Evolutionary conservation across 208 protist species (phyloP), one percentile per base, ranked within the genome.

Genomic region (Crithidia brevicula): DNA sequence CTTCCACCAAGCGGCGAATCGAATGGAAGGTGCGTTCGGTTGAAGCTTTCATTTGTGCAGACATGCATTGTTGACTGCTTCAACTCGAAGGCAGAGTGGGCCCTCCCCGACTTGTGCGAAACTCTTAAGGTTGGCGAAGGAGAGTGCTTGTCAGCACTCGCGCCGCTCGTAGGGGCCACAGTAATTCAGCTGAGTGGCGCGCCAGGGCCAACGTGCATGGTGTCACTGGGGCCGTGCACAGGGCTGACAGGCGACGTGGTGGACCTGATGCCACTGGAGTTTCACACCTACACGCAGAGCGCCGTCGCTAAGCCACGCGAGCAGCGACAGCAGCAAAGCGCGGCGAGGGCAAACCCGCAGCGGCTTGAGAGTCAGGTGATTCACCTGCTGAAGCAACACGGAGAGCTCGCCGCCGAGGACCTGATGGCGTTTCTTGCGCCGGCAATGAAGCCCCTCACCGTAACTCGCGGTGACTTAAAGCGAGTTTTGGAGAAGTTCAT

Each of bases 401-500:
- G 77, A 2, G 33, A 63, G 9, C 50, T 71, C 18, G 36, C 66
- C 3, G 27, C 79, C 0, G 57, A 66, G 31, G 68, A 74, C 31
- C 60, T 83, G 28, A 54, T 70, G 51, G 22, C 33, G n/a, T 40
- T 40, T 36, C 45, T 82, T 23, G 59, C 38, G 15, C 20, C 60
- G 10, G 31, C 30, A 8, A 69, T 75, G 53, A 15, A 47, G 13
- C 56, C 60, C 8, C 27, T 69, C 25, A 51, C 43, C 1, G 60
- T 81, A 20, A 30, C 64, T 4, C 58, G 70, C 7, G 42, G 63
- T 28, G 74, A 87, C 36, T 43, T 93, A 63, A 93, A 93, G 70
- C 54, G 50, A 0, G 60, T 67, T 0, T 64, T 93, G 38, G 88
- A 93, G 47, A 82, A 80, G 52, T 80, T 93, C 18, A 83, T 89